These are phyloP conservation scores for Calonectria naviculata DNA, from an alignment of 2,329 filamentous ascomycete species.

Conservation along the genomic window DNA sequence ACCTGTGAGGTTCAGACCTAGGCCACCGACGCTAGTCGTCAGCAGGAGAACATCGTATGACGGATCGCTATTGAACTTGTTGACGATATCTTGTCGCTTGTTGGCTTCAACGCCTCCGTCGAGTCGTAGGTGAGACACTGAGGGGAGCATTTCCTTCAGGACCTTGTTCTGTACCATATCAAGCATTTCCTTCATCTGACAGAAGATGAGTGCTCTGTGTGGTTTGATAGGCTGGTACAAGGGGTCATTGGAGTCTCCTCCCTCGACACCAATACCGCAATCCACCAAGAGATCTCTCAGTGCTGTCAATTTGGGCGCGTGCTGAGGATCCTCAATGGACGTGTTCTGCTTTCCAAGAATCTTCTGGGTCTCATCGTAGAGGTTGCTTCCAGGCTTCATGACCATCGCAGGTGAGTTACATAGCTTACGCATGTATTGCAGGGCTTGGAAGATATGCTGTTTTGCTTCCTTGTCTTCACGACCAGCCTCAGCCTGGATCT, in stretches of 20 bases:
- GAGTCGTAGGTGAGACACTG: constrained; percentile 91
- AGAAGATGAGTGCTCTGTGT: constrained; percentile 96
- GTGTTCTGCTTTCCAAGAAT: constrained; percentile 84
- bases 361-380: constrained; percentile 88
- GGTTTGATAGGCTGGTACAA: constrained; percentile 89
- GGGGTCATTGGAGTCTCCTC: constrained; percentile 67
- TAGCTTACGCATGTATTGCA: constrained; percentile 99
- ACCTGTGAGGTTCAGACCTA: constrained; percentile 94
- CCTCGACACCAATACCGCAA: constrained; percentile 90
- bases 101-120: constrained; percentile 94
- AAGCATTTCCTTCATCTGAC: constrained; percentile 99
- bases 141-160: constrained; percentile 88
- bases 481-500: constrained; percentile 84
- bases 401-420: constrained; percentile 98
- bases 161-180: constrained; percentile 98
- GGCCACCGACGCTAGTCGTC: constrained; percentile 93
- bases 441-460: constrained; percentile 97
- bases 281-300: constrained; percentile 95
- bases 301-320: constrained; percentile 93
- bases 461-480: constrained; percentile 92
- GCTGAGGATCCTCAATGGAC: constrained; percentile 83
- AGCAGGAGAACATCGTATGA: constrained; percentile 94
- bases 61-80: constrained; percentile 97
- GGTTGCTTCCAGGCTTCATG: constrained; percentile 91
- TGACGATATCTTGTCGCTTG: constrained; percentile 96